Evolutionary conservation across 495 filamentous ascomycete genomes (phyloP).

Genomic region (Astrothelium macrocarpum): DNA sequence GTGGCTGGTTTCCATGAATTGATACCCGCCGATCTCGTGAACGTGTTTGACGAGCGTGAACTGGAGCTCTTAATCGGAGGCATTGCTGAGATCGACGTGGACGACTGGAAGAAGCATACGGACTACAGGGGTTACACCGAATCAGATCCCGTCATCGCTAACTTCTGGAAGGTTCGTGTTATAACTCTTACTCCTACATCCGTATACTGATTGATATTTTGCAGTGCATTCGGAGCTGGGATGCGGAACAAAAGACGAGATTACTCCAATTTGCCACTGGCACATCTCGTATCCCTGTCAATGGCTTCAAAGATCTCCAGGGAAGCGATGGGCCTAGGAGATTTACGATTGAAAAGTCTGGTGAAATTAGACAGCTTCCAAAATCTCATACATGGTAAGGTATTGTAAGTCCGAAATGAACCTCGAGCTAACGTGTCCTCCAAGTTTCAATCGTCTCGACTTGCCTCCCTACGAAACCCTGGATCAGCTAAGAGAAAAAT

Average conservation of each 20-base stretch:
- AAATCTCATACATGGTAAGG: slow-evolving; percentile 98
- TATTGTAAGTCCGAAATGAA: background rate
- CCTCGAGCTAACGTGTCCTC: slow-evolving; percentile 13
- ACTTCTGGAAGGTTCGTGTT: slow-evolving; percentile 86
- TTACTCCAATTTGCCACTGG: slow-evolving; percentile 95
- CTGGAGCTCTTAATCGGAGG: slow-evolving; percentile 93
- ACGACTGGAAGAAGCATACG: slow-evolving; percentile 99
- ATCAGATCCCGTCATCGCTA: slow-evolving; percentile 88
- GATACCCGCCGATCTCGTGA: slow-evolving; percentile 91
- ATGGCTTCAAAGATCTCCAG: slow-evolving; percentile 99
- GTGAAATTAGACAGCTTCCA: slow-evolving; percentile 77
- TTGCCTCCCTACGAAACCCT: slow-evolving; percentile 86
- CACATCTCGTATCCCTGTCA: slow-evolving; percentile 95
- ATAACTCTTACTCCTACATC: background rate
- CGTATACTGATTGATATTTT: background rate
- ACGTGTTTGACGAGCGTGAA: slow-evolving; percentile 97
- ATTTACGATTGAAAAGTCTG: slow-evolving; percentile 97
- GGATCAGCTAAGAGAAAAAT: slow-evolving; percentile 73
- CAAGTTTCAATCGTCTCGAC: slow-evolving; percentile 96
- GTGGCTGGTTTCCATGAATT: slow-evolving; percentile 95
- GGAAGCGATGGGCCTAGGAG: slow-evolving; percentile 89
- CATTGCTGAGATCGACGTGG: slow-evolving; percentile 98
- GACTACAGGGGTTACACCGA: slow-evolving; percentile 99
- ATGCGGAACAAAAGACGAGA: slow-evolving; percentile 95
- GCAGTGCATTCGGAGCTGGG: slow-evolving; percentile 80